Conservation (phyloP, 169 alveolate species). For the Eimeria zaria region DNA sequence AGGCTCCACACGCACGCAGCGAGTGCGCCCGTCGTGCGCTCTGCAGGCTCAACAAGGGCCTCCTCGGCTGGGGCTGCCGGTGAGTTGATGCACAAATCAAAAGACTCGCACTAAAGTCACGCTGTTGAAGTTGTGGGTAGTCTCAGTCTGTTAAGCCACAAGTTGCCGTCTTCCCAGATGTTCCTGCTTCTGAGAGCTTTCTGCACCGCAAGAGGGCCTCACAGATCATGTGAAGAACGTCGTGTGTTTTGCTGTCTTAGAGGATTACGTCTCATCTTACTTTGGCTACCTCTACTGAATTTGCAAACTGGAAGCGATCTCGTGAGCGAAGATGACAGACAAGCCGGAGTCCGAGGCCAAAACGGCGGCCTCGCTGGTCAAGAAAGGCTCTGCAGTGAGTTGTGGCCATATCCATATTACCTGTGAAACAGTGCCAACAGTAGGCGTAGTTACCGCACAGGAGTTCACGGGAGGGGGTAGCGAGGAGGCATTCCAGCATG, state of each 20-base stretch:
- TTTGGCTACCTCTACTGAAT: neutral
- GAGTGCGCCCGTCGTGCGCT: neutral
- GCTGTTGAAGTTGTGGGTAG: neutral
- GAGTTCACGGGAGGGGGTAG: neutral
- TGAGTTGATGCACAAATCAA: neutral
- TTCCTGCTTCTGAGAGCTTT: neutral
- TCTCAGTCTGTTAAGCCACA: neutral
- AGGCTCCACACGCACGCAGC: constrained; percentile 14
- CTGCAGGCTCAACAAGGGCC: constrained; percentile 5
- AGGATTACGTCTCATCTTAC: neutral
- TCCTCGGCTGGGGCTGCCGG: constrained; percentile 4
- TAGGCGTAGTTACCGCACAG: neutral
- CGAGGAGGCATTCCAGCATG: no score
- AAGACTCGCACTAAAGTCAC: neutral
- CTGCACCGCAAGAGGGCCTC: neutral
- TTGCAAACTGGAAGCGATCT: neutral
- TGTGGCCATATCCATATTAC: neutral
- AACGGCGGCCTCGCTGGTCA: constrained; percentile 59
- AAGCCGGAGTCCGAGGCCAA: constrained; percentile 74
- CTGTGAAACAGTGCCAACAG: neutral
- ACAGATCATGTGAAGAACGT: neutral
- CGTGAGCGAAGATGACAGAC: constrained; percentile 41
- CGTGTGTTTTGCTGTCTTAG: neutral
- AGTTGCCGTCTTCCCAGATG: neutral
- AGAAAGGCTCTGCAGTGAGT: constrained; percentile 70